Evolutionary conservation across 495 filamentous ascomycete species (phyloP).

Genomic region (Sporormia fimetaria): DNA sequence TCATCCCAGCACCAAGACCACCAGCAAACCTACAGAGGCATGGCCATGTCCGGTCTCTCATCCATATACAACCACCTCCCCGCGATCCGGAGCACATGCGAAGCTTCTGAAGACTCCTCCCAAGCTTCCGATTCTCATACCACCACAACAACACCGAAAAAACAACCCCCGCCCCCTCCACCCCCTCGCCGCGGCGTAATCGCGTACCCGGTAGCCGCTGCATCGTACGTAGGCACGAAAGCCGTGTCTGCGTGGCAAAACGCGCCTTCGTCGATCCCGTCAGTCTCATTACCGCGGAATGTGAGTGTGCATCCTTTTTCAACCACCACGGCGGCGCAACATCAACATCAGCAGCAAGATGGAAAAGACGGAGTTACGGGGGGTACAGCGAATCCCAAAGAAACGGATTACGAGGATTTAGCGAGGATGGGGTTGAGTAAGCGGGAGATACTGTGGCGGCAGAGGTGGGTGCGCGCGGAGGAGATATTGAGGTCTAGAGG

Average conservation of each 20-base stretch:
- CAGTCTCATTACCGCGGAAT: conserved; percentile 7
- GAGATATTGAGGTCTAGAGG: conserved; percentile 54
- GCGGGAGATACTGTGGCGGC: conserved; percentile 72
- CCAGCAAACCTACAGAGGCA: conserved; percentile 20
- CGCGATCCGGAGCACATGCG: no score
- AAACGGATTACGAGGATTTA: no score
- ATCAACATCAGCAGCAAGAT: conserved; percentile 10
- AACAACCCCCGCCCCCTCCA: conserved; percentile 31
- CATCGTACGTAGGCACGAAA: conserved; percentile 34
- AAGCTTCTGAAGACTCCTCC: conserved; percentile 21
- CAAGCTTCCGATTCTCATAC: conserved; percentile 7
- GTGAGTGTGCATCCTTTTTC: conserved; percentile 7
- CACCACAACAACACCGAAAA: neutral
- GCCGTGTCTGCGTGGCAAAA: conserved; percentile 17
- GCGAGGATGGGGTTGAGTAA: conserved; percentile 52
- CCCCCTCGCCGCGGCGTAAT: conserved; percentile 30
- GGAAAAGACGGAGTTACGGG: conserved; percentile 12
- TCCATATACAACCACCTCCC: conserved; percentile 42
- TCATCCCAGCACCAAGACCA: conserved; percentile 1
- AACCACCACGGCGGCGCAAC: conserved; percentile 6
- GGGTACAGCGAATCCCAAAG: conserved; percentile 1
- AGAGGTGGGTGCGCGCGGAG: conserved; percentile 65
- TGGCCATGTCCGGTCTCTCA: conserved; percentile 32
- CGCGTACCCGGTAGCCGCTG: conserved; percentile 37
- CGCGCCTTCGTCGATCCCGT: conserved; percentile 17